Base-by-base conservation (phyloP, 805 yeast genomes). In the Wickerhamomyces bovis region DNA sequence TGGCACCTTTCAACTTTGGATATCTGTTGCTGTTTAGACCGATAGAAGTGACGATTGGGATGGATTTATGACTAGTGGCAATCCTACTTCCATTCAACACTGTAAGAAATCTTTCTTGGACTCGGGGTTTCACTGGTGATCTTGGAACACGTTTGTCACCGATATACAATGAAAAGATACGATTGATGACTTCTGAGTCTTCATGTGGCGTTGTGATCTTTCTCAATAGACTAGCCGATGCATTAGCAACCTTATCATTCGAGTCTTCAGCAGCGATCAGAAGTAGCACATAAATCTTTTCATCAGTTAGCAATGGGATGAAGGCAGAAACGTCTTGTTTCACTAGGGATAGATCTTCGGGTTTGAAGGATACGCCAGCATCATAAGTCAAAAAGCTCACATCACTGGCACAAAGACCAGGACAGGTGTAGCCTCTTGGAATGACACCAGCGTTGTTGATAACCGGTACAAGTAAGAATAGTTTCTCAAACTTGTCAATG, bases 251-350 rank as follows among this genome's bases (percentile, higher is more conserved):
- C 0, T 74, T 64, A 0, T 85, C 73, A 11, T 75, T 70, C 0
- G 75, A 58, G 57, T 87, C 95, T 13, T 76, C 71, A 4, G 84
- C 70, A 0, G 86, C 96, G 26, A 85, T 71, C 3, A 85, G 58
- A 2, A 82, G 65, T 2, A 85, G 80, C 8, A 79, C 54, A 8
- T 71, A 61, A 23, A 76, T 57, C 3, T 61, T 57, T 6, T 68
- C 69, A n/a, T 67, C 55, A 16, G 60, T 55, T 25, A 69, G 57
- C 6, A 63, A 16, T 11, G 58, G 41, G 49, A 69, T 43, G 60
- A 83, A 64, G 54, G 71, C 54, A 50, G 76, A 42, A 1, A 77
- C 66, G 11, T 73, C 68, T 6, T 47, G 51, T 49, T 75, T 80
- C 42, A 67, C 70, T 6, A 47, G 54, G 1, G 65, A 52, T 38